phyloP scores from a whole-genome alignment of 441 rosid genomes.

The Populus tomentosa region DNA sequence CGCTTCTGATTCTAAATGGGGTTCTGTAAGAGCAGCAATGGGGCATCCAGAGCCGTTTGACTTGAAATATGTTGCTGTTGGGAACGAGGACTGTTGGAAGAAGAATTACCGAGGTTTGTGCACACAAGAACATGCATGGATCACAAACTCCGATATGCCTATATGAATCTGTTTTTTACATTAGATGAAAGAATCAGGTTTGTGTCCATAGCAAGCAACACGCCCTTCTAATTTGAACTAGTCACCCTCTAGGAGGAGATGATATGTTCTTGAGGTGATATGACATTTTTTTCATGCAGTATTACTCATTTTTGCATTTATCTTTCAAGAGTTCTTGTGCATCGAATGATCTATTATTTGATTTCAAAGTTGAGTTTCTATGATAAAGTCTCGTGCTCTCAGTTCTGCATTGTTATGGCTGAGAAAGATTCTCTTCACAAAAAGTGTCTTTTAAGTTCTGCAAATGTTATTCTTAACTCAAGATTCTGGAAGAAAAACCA shows the following conservation, averaged over 20 bases:
- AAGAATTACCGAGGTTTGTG: constrained; percentile 70
- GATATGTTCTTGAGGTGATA: background rate
- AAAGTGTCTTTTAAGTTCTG: background rate
- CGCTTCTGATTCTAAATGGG: constrained; percentile 64
- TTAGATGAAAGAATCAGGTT: background rate
- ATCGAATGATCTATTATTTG: background rate
- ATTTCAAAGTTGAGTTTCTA: background rate
- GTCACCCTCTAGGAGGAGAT: background rate
- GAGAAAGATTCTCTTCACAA: background rate
- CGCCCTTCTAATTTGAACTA: background rate
- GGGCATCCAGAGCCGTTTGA: constrained; percentile 87
- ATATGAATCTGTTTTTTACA: background rate
- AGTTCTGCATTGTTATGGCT: background rate
- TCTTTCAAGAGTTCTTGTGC: background rate
- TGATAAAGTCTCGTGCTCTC: background rate
- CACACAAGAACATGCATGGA: background rate
- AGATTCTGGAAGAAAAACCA: background rate
- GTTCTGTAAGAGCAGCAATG: constrained; percentile 76
- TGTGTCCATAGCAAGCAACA: background rate
- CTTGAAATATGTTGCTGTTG: constrained; percentile 77
- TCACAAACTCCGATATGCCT: background rate
- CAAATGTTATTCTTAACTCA: background rate
- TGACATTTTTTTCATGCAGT: background rate
- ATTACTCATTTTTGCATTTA: background rate
- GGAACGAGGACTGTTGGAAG: constrained; percentile 84